phyloP scores from a whole-genome alignment of 2,329 filamentous ascomycete genomes.

The Talaromyces sp. region DNA sequence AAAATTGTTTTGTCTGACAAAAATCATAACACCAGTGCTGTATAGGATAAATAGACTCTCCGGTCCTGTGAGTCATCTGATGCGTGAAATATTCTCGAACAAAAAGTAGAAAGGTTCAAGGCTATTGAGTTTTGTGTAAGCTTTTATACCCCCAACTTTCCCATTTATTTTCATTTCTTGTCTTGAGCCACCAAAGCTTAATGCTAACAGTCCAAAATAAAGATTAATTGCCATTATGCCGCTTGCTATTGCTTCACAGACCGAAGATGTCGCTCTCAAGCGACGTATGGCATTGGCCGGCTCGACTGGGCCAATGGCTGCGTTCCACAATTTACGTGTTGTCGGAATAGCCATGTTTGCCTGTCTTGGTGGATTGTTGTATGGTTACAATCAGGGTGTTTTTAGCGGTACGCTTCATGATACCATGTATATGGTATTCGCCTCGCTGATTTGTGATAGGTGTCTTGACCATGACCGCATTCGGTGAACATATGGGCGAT shows the following conservation, averaged over 20 bases:
- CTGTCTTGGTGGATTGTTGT: slow-evolving; percentile 55
- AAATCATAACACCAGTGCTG: neutral
- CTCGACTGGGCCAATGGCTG: slow-evolving; percentile 49
- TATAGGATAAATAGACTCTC: slow-evolving; percentile 1
- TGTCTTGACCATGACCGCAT: slow-evolving; percentile 21
- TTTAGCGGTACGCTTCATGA: slow-evolving; percentile 20
- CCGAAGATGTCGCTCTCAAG: slow-evolving; percentile 51
- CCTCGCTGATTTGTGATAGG: slow-evolving; percentile 12
- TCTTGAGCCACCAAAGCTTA: neutral
- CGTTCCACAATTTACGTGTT: slow-evolving; percentile 60
- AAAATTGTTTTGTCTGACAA: neutral
- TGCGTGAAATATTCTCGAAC: neutral
- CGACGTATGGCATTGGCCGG: slow-evolving; percentile 56
- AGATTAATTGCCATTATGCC: slow-evolving; percentile 4
- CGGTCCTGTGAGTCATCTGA: neutral
- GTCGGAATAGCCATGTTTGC: slow-evolving; percentile 61
- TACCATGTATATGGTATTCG: neutral
- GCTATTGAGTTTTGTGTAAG: neutral
- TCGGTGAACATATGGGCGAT: slow-evolving; percentile 25
- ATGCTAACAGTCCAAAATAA: neutral
- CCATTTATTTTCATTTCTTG: neutral
- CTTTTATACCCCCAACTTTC: neutral
- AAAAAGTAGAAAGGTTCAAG: neutral
- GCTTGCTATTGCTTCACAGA: slow-evolving; percentile 13
- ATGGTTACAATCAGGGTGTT: slow-evolving; percentile 30